Evolutionary conservation across 1,284 basidiomycete genomes (phyloP).

Genomic region (Bjerkandera adusta): DNA sequence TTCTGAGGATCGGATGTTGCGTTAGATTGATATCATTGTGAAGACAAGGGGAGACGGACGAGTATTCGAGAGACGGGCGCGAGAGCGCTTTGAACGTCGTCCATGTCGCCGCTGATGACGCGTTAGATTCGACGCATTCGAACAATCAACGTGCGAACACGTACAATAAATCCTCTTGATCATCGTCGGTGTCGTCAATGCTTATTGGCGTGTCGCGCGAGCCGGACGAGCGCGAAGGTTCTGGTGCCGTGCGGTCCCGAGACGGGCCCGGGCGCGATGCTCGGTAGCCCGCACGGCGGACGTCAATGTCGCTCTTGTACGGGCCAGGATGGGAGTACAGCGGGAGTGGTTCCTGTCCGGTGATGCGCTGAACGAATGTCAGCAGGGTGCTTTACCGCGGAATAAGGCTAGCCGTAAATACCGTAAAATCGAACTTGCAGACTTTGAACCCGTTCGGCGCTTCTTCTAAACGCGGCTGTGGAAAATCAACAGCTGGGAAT

Average conservation of each 20-base stretch:
- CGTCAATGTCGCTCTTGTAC: conserved; percentile 1
- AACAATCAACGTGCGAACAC: neutral
- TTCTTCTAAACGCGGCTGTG: conserved; percentile 7
- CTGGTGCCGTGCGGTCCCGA: neutral
- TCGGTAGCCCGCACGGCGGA: neutral
- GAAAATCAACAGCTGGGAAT: neutral
- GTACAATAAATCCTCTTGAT: conserved; percentile 2
- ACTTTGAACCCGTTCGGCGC: conserved; percentile 5
- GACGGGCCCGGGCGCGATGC: neutral
- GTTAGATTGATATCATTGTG: too few species aligned
- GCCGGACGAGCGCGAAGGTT: neutral
- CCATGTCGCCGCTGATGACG: neutral
- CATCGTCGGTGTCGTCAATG: neutral
- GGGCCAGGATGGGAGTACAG: neutral
- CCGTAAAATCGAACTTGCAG: conserved; percentile 14
- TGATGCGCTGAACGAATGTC: neutral
- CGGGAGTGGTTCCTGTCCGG: neutral
- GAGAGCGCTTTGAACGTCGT: conserved; percentile 1
- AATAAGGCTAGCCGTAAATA: neutral
- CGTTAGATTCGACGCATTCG: neutral
- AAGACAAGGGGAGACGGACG: too few species aligned
- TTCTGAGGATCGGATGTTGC: neutral
- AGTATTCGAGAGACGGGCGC: neutral
- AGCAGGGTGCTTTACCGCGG: neutral
- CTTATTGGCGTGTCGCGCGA: neutral